These are phyloP conservation scores for Blastobotrys robertii DNA, from an alignment of 805 yeast genomes.

Conservation along the genomic window DNA sequence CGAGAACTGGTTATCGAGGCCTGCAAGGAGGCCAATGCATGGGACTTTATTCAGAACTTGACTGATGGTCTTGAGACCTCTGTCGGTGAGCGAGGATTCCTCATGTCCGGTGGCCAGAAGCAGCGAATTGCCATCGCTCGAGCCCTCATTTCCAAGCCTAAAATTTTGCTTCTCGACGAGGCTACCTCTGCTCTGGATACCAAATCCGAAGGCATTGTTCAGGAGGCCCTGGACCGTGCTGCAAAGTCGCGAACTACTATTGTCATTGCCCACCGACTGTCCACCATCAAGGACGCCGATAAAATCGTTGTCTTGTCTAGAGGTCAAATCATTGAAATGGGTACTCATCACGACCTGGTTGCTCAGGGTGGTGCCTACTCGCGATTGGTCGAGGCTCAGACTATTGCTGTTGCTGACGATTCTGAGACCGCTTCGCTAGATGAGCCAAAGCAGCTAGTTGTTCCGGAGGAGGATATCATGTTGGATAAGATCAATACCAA, in stretches of 20 bases:
- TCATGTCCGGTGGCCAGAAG: constrained; percentile 62
- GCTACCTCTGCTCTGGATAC: constrained; percentile 55
- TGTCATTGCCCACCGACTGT: constrained; percentile 48
- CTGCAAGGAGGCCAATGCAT: constrained; percentile 31
- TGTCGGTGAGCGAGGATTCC: constrained; percentile 48
- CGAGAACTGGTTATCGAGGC: constrained; percentile 30
- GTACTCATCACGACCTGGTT: constrained; percentile 32
- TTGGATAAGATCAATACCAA: constrained; percentile 7
- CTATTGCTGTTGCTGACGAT: constrained; percentile 11
- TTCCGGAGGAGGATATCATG: constrained; percentile 7
- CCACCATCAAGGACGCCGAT: constrained; percentile 48
- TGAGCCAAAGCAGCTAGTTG: constrained; percentile 7
- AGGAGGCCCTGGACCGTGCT: constrained; percentile 32
- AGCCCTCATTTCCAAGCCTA: constrained; percentile 54
- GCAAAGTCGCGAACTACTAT: constrained; percentile 37
- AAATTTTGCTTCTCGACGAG: constrained; percentile 51
- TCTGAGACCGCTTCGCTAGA: constrained; percentile 13
- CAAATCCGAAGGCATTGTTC: constrained; percentile 33
- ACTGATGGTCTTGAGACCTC: constrained; percentile 80
- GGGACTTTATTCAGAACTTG: constrained; percentile 39
- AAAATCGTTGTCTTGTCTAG: constrained; percentile 41
- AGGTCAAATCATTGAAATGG: constrained; percentile 42
- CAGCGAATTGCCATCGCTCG: constrained; percentile 66
- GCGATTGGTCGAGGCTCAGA: constrained; percentile 30
- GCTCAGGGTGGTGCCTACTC: constrained; percentile 22